These are phyloP conservation scores for Colletotrichum noveboracense DNA, from an alignment of 2,329 filamentous ascomycete genomes.

Conservation along the genomic window DNA sequence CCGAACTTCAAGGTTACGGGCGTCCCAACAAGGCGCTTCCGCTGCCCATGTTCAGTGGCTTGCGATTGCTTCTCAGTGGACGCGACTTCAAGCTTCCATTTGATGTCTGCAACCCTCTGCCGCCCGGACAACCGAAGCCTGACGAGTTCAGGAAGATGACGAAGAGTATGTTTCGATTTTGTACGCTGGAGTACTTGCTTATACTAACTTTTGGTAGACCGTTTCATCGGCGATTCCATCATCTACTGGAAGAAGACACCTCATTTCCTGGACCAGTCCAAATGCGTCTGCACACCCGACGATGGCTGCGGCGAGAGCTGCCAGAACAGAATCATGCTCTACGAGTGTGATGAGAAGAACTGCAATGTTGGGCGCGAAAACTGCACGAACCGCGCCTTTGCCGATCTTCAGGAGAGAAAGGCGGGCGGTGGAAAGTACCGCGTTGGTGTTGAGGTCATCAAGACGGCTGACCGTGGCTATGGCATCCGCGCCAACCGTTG, in stretches of 20 bases:
- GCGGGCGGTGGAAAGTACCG: constrained; percentile 85
- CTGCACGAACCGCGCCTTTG: constrained; percentile 90
- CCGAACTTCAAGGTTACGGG: constrained; percentile 50
- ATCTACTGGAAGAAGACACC: constrained; percentile 82
- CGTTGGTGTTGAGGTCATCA: constrained; percentile 93
- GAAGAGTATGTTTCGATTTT: constrained; percentile 70
- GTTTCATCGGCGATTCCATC: constrained; percentile 85
- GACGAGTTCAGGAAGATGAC: constrained; percentile 92
- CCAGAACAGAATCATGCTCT: constrained; percentile 95
- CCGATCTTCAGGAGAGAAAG: constrained; percentile 75
- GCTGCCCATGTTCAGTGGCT: constrained; percentile 78
- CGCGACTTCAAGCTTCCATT: constrained; percentile 89
- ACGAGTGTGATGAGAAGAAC: constrained; percentile 92
- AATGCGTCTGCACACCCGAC: constrained; percentile 78
- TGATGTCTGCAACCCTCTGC: constrained; percentile 86
- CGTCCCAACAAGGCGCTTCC: constrained; percentile 68
- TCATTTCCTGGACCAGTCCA: constrained; percentile 74
- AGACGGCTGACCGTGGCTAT: constrained; percentile 86
- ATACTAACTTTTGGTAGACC: constrained; percentile 53
- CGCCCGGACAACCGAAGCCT: constrained; percentile 86
- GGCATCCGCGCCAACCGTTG: constrained; percentile 90
- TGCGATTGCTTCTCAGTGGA: constrained; percentile 72
- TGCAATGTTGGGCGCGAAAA: constrained; percentile 77
- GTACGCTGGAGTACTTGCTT: neutral
- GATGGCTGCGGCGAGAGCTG: constrained; percentile 88